phyloP scores from a whole-genome alignment of 345 rosid species.

The Nephelium lappaceum region DNA sequence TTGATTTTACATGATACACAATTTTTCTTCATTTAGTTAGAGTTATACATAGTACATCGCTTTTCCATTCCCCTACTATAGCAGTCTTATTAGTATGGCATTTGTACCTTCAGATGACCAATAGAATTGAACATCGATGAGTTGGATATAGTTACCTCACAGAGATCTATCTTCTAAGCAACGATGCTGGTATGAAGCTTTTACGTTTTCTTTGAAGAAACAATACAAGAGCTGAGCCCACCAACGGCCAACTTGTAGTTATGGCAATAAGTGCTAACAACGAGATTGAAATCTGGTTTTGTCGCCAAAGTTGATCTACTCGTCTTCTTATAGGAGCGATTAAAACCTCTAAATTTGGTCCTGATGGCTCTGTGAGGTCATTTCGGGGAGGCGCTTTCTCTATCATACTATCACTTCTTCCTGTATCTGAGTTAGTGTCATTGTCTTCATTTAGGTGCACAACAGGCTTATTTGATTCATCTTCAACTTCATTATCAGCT shows the following conservation, averaged over 20 bases:
- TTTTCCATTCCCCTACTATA: background rate
- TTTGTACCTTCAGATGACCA: background rate
- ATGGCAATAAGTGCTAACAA: slow-evolving; percentile 41
- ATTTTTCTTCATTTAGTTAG: background rate
- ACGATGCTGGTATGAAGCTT: slow-evolving; percentile 14
- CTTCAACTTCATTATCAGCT: slow-evolving; percentile 17
- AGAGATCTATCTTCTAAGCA: slow-evolving; percentile 24
- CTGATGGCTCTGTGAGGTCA: slow-evolving; percentile 17
- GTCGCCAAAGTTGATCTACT: slow-evolving; percentile 32
- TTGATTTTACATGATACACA: background rate
- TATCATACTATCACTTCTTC: slow-evolving; percentile 6
- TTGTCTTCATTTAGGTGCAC: slow-evolving; percentile 11
- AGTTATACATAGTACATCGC: background rate
- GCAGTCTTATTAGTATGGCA: background rate
- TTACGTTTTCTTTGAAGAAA: slow-evolving; percentile 40
- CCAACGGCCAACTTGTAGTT: slow-evolving; percentile 46
- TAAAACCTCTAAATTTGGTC: slow-evolving; percentile 21
- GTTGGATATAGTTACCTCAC: background rate
- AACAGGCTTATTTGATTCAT: background rate
- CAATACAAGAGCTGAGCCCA: slow-evolving; percentile 38
- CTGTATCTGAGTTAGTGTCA: slow-evolving; percentile 10
- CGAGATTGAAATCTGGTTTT: slow-evolving; percentile 40
- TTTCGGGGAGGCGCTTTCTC: background rate
- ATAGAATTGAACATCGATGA: background rate
- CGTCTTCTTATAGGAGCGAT: slow-evolving; percentile 26